phyloP scores from a whole-genome alignment of 1,139 yeast species.

The Kazachstania sp. region DNA sequence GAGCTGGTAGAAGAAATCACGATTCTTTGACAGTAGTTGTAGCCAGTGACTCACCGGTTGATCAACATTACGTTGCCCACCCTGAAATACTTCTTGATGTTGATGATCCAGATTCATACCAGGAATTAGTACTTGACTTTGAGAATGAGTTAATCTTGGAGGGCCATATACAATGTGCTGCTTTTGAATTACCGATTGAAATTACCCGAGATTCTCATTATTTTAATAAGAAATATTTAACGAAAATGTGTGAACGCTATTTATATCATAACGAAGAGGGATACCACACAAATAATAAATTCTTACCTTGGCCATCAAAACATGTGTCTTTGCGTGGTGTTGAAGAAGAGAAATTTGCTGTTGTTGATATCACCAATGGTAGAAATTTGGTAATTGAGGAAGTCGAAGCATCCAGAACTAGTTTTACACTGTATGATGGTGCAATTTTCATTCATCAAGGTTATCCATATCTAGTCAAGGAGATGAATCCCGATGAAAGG shows the following conservation, averaged over 20 bases:
- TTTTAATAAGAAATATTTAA: constrained; percentile 39
- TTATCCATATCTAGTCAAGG: constrained; percentile 72
- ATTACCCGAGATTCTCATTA: constrained; percentile 45
- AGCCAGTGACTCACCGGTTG: constrained; percentile 78
- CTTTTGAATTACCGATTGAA: constrained; percentile 66
- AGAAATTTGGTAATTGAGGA: constrained; percentile 75
- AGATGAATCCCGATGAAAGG: constrained; percentile 64
- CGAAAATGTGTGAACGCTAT: constrained; percentile 37
- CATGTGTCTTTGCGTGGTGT: constrained; percentile 72
- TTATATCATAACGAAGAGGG: constrained; percentile 43
- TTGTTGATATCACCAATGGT: constrained; percentile 75
- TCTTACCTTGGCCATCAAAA: constrained; percentile 73
- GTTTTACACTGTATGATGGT: constrained; percentile 90
- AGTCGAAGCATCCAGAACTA: constrained; percentile 81
- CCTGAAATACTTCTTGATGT: constrained; percentile 52
- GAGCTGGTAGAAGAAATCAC: constrained; percentile 80
- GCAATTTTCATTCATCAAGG: constrained; percentile 95
- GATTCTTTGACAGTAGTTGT: constrained; percentile 76
- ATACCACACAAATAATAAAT: constrained; percentile 53
- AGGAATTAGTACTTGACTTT: constrained; percentile 45
- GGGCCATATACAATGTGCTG: constrained; percentile 90
- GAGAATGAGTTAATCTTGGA: constrained; percentile 54
- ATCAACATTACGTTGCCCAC: constrained; percentile 70
- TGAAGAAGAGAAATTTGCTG: constrained; percentile 74
- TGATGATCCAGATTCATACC: constrained; percentile 35